Evolutionary conservation across 257 asterid genomes (phyloP).

Genomic region (Avicennia marina): DNA sequence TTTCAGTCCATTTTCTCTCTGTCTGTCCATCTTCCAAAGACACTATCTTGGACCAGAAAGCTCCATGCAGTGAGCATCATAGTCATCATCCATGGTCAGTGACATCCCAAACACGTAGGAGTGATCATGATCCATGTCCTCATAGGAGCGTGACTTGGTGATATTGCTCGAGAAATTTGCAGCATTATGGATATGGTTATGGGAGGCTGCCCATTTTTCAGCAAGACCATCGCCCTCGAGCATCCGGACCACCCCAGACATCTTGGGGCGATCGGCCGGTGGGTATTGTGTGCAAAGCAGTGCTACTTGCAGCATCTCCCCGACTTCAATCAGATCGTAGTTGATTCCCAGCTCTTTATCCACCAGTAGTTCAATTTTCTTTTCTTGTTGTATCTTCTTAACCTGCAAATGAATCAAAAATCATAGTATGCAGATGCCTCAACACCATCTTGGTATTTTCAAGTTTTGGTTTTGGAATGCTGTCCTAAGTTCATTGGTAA

Average conservation of each 20-base stretch:
- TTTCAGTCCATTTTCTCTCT: no score
- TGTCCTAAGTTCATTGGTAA: not conserved
- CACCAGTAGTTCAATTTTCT: constrained; percentile 57
- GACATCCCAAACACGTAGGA: constrained; percentile 61
- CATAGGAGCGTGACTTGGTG: constrained; percentile 27
- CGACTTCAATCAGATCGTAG: constrained; percentile 70
- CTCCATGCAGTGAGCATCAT: constrained; percentile 89
- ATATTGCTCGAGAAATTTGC: constrained; percentile 29
- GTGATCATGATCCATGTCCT: constrained; percentile 43
- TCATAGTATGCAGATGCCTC: no score
- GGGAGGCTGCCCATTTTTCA: constrained; percentile 95
- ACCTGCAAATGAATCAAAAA: constrained; percentile 37
- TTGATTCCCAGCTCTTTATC: constrained; percentile 64
- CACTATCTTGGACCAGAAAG: constrained; percentile 98
- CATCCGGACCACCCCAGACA: constrained; percentile 92
- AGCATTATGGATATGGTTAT: constrained; percentile 31
- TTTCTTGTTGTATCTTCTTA: constrained; percentile 65
- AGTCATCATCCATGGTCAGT: constrained; percentile 71
- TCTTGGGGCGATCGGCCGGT: constrained; percentile 81
- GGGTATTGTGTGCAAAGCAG: constrained; percentile 81
- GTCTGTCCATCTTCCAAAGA: no score
- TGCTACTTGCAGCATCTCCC: constrained; percentile 98
- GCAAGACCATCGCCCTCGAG: constrained; percentile 96
- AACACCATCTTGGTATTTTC: no score
- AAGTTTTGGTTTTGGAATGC: not conserved